These are phyloP conservation scores for Streptanthus diversifolius DNA, from an alignment of 345 rosid genomes.

Conservation along the genomic window DNA sequence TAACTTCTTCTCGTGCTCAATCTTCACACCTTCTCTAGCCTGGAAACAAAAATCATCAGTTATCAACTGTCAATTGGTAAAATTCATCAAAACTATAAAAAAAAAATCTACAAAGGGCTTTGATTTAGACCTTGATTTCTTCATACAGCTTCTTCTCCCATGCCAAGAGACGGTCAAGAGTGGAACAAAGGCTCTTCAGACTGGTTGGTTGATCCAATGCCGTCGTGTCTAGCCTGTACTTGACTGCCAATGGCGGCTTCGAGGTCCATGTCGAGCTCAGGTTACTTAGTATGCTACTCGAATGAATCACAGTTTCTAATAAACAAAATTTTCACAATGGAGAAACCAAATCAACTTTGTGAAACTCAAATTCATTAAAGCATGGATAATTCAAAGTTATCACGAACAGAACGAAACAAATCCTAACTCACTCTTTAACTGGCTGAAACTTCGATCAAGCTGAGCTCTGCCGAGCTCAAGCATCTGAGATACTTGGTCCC, in stretches of 20 bases:
- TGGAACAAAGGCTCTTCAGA: slow-evolving; percentile 75
- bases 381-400: neutral
- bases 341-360: neutral
- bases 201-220: slow-evolving; percentile 52
- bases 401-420: neutral
- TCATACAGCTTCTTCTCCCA: slow-evolving; percentile 96
- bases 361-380: neutral
- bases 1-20: slow-evolving; percentile 84
- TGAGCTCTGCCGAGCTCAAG: slow-evolving; percentile 85
- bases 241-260: slow-evolving; percentile 92
- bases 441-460: slow-evolving; percentile 85
- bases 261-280: slow-evolving; percentile 93
- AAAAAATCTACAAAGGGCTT: too few relatives aligned
- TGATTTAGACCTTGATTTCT: slow-evolving; percentile 70
- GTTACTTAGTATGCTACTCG: slow-evolving; percentile 76
- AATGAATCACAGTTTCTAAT: slow-evolving; percentile 93
- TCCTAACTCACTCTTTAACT: slow-evolving; percentile 62
- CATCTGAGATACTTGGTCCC: slow-evolving; percentile 72
- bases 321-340: neutral
- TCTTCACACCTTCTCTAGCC: slow-evolving; percentile 88
- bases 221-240: slow-evolving; percentile 63
- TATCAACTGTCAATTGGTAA: neutral
- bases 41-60: slow-evolving; percentile 19
- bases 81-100: neutral
- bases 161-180: slow-evolving; percentile 84